Percentiles rank a stretch among this genome's conserved stretches.
Evolutionary conservation across 345 rosid species (phyloP).

Genomic region (Psidium guajava): DNA sequence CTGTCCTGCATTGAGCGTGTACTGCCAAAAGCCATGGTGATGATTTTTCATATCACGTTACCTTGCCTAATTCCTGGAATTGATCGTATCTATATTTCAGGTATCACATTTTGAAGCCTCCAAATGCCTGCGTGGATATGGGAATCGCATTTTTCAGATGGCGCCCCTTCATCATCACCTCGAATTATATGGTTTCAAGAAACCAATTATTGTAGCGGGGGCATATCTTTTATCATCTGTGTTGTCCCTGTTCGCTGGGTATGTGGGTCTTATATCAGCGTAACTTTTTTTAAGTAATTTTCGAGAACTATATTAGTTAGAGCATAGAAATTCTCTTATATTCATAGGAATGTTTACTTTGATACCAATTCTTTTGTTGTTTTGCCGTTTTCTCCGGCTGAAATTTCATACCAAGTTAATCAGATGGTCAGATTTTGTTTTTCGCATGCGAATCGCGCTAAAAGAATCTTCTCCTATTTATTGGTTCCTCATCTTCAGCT

Average conservation of each 20-base stretch:
- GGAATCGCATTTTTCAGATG: conserved; percentile 30
- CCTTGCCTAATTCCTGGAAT: background rate
- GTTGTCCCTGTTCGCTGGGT: conserved; percentile 45
- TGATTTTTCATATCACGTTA: background rate
- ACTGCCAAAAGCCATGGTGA: background rate
- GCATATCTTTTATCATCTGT: conserved; percentile 34
- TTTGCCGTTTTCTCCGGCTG: background rate
- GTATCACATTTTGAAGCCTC: conserved; percentile 27
- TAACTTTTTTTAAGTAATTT: background rate
- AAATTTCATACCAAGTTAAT: background rate
- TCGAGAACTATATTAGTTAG: background rate
- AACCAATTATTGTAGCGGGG: conserved; percentile 40
- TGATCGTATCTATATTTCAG: conserved; percentile 8
- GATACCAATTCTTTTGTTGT: background rate
- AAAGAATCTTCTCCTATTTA: background rate
- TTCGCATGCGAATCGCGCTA: background rate
- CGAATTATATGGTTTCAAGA: conserved; percentile 32
- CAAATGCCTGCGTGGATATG: conserved; percentile 19
- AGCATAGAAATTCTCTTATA: background rate
- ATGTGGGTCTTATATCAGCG: conserved; percentile 47
- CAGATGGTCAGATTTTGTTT: background rate
- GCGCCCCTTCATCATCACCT: conserved; percentile 47
- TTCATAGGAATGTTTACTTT: background rate
- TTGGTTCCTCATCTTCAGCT: background rate
- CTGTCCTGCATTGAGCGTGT: background rate